Conservation (phyloP, 805 yeast genomes). For the Barnettozyma populi region DNA sequence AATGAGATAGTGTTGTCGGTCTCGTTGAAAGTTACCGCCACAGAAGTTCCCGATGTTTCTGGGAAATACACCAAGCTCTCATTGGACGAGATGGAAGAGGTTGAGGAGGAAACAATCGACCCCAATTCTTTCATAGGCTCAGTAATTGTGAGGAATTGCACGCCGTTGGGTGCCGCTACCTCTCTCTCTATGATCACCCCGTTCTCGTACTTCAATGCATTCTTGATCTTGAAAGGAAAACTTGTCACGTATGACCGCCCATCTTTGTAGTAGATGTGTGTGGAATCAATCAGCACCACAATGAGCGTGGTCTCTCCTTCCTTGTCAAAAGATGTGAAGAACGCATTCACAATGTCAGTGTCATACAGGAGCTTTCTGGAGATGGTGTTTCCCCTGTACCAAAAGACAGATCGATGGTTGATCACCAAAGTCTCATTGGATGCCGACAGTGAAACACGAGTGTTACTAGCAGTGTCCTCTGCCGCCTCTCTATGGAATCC, state of each 20-base stretch:
- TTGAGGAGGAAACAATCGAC: constrained; percentile 62
- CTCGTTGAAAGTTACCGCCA: constrained; percentile 54
- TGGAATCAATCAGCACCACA: constrained; percentile 54
- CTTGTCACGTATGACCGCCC: constrained; percentile 57
- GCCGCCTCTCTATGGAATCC: constrained; percentile 1
- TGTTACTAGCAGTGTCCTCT: not conserved
- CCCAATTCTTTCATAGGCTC: constrained; percentile 78
- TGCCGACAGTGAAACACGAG: constrained; percentile 7
- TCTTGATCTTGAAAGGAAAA: constrained; percentile 61
- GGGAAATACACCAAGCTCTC: constrained; percentile 61
- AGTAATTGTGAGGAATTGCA: constrained; percentile 53
- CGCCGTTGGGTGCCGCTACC: constrained; percentile 19
- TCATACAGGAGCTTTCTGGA: constrained; percentile 45
- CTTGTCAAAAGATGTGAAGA: constrained; percentile 47
- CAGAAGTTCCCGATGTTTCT: constrained; percentile 29
- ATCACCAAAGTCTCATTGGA: constrained; percentile 16
- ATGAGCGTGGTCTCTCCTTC: constrained; percentile 39
- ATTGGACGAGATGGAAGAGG: constrained; percentile 52
- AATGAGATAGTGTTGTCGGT: constrained; percentile 40
- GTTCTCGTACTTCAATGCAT: constrained; percentile 57
- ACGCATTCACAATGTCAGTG: constrained; percentile 50
- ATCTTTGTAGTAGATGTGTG: constrained; percentile 53
- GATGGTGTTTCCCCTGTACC: constrained; percentile 46
- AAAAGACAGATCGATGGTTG: constrained; percentile 21
- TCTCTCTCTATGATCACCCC: constrained; percentile 61